phyloP scores from a whole-genome alignment of 768 basidiomycete species.

The Lactifluus volemus region DNA sequence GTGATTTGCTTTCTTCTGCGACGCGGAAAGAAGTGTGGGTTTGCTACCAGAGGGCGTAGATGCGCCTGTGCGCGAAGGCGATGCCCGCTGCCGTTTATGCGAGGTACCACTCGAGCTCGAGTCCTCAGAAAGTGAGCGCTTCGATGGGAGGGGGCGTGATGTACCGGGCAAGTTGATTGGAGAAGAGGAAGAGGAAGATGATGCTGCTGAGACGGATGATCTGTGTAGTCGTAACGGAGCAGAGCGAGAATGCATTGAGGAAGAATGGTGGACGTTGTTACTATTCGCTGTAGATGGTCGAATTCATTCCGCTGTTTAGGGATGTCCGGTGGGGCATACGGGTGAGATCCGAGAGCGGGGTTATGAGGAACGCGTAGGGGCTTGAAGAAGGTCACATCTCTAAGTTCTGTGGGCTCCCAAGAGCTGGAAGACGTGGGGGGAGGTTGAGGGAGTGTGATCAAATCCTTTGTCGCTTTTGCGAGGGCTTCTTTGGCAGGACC shows the following conservation, averaged over 20 bases:
- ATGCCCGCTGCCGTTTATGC: constrained; percentile 12
- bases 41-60: constrained; percentile 22
- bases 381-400: constrained; percentile 21
- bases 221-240: not conserved
- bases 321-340: not conserved
- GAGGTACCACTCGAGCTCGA: constrained; percentile 1
- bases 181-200: constrained; percentile 15
- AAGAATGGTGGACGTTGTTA: not conserved
- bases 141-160: constrained; percentile 10
- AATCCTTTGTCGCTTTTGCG: constrained; percentile 72
- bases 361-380: constrained; percentile 3
- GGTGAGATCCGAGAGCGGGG: constrained; percentile 10
- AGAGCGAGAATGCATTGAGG: not conserved
- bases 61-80: constrained; percentile 9
- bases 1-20: constrained; percentile 90
- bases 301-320: constrained; percentile 5
- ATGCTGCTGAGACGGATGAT: constrained; percentile 15
- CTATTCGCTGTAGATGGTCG: constrained; percentile 10
- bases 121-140: constrained; percentile 17
- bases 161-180: constrained; percentile 5
- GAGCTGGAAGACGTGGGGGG: constrained; percentile 6
- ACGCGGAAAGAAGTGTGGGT: constrained; percentile 54
- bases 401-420: constrained; percentile 31
- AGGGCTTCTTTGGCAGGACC: constrained; percentile 49
- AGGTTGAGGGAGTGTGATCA: constrained; percentile 56